Conservation (phyloP, 176 grass and related monocot species). For the Avena atlantica region DNA sequence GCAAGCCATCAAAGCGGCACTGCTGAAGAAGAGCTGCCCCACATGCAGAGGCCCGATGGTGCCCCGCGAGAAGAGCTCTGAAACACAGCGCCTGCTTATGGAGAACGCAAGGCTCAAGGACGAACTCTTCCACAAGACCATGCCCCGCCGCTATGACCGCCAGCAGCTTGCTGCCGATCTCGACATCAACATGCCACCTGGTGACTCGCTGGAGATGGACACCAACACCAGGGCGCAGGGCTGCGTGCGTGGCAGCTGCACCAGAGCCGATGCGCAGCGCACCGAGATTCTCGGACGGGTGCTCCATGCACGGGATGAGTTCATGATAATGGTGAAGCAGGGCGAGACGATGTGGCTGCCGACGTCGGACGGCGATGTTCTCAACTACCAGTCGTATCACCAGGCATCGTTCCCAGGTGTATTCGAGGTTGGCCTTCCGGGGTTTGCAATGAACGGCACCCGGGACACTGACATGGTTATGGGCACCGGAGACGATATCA, state of each 20-base stretch:
- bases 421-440: neutral
- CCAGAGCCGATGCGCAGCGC: neutral
- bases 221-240: neutral
- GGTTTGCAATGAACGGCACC: conserved; percentile 12
- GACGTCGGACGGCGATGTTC: neutral
- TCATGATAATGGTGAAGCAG: neutral
- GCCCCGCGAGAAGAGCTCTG: neutral
- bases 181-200: neutral
- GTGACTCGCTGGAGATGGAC: neutral
- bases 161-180: neutral
- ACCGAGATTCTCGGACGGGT: neutral
- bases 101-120: conserved; percentile 37
- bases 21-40: neutral
- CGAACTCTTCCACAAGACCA: neutral
- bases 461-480: neutral
- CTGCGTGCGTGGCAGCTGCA: neutral
- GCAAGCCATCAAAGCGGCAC: neutral
- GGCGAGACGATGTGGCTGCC: conserved; percentile 29
- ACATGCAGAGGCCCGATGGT: neutral
- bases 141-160: neutral
- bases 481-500: neutral
- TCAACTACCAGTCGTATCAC: neutral
- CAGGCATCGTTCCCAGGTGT: neutral
- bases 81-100: neutral
- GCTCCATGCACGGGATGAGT: neutral